These are phyloP conservation scores for Mycena indigotica DNA, from an alignment of 768 basidiomycete genomes.

Conservation along the genomic window DNA sequence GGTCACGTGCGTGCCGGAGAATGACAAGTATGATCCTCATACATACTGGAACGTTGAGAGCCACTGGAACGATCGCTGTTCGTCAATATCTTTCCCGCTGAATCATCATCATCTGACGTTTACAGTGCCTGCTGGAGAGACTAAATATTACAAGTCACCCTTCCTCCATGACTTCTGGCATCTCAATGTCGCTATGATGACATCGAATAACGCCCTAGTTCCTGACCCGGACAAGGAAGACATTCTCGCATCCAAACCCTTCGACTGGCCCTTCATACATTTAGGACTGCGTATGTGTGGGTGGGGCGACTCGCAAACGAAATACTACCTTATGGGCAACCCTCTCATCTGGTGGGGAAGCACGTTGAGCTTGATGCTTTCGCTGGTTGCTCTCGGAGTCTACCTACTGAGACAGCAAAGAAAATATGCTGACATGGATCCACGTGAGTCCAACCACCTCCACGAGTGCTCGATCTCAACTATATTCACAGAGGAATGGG, in stretches of 20 bases:
- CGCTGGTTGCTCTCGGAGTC: constrained; percentile 52
- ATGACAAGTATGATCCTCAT: constrained; percentile 75
- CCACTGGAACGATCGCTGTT: constrained; percentile 94
- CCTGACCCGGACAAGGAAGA: constrained; percentile 99
- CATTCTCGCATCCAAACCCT: constrained; percentile 89
- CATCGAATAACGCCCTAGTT: constrained; percentile 96
- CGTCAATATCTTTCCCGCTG: constrained; percentile 37
- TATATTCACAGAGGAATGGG: constrained; percentile 83
- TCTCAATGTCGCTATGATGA: constrained; percentile 99
- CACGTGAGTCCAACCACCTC: no score
- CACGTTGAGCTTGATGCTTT: constrained; percentile 62
- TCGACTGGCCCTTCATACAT: constrained; percentile 91
- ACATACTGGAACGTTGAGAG: constrained; percentile 99
- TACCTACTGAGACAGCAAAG: constrained; percentile 86
- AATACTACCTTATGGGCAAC: constrained; percentile 94
- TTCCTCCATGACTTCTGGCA: constrained; percentile 99
- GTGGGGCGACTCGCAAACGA: constrained; percentile 84
- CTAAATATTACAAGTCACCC: constrained; percentile 84
- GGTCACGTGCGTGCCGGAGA: constrained; percentile 89
- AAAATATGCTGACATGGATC: constrained; percentile 89
- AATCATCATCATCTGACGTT: neutral
- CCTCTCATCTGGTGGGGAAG: constrained; percentile 92
- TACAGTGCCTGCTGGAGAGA: constrained; percentile 80
- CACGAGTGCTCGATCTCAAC: no score
- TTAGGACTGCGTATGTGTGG: constrained; percentile 97